Evolutionary conservation across 2,329 filamentous ascomycete species (phyloP), one percentile per base, ranked within the genome.

Genomic region (Fusarium xylarioides): DNA sequence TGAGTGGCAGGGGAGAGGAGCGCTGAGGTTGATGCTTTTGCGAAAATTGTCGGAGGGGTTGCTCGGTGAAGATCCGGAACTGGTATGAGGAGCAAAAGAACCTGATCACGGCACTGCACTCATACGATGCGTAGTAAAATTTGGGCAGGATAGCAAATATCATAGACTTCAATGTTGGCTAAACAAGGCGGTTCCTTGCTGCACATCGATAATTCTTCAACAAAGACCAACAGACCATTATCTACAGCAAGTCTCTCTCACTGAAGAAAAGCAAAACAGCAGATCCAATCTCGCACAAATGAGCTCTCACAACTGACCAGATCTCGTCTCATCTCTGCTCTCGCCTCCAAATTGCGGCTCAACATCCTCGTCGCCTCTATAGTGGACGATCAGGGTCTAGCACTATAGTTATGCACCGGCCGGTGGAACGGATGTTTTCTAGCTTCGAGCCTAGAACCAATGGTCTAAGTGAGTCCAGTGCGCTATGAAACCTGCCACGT

Each of bases 401-500:
- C 21, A 42, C 59, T 58, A 47, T 34, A 44, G 5, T 62, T 28
- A 38, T 19, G 40, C n/a, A 16, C 12, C 28, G n/a, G 34, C 12
- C 28, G n/a, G 34, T 12, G 43, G 21, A 61, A 26, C 34, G 34
- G 30, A 61, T 40, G 38, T 21, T 30, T 40, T 46, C 28, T 37
- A 61, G 23, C 26, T 18, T 30, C 50, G 26, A 16, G 47, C 56
- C 40, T 46, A 40, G 35, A 55, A 59, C 60, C 30, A 47, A 59
- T 32, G 15, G 21, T 26, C 32, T 15, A 19, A 5, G 16, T 18
- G 18, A 18, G 18, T 53, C 23, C 23, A 54, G 34, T 54, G 15
- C 50, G 18, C 35, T 23, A 14, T 54, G 57, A 62, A 47, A 65
- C 47, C n/a, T 59, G 62, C 34, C 37, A 58, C 42, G 42, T 58